phyloP scores from a whole-genome alignment of 2,329 filamentous ascomycete genomes.

The Akanthomyces lecanii region DNA sequence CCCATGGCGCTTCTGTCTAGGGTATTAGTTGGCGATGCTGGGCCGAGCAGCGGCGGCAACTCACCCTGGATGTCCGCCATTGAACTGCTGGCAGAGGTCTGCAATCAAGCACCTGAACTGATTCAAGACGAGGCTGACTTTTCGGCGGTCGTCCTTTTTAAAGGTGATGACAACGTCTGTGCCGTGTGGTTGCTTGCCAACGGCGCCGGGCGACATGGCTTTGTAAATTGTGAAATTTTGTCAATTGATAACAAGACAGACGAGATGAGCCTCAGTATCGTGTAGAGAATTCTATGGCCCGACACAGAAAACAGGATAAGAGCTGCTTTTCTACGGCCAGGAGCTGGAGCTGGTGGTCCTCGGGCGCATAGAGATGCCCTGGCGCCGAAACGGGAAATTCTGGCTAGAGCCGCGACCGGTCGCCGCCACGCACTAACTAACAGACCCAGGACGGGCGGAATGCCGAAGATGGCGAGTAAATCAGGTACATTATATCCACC shows the following conservation, averaged over 20 bases:
- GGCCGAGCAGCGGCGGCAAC: constrained; percentile 18
- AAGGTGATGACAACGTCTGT: constrained; percentile 39
- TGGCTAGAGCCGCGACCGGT: not conserved
- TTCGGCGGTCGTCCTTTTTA: constrained; percentile 19
- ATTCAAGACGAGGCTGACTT: constrained; percentile 48
- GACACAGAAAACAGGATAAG: too few species aligned
- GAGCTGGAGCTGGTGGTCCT: not conserved
- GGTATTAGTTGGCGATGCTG: not conserved
- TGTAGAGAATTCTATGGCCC: not conserved
- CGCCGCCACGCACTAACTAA: not conserved
- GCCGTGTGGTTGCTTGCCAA: not conserved
- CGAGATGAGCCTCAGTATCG: not conserved
- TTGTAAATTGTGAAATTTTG: too few species aligned
- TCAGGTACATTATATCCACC: not conserved
- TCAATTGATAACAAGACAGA: not conserved
- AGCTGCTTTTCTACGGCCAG: not conserved
- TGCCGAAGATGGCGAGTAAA: not conserved
- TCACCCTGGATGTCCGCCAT: constrained; percentile 64
- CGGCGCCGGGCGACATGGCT: not conserved
- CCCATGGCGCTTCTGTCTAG: constrained; percentile 44
- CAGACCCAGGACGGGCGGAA: not conserved
- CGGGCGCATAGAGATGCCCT: constrained; percentile 8
- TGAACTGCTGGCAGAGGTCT: constrained; percentile 66
- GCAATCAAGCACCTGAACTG: constrained; percentile 61
- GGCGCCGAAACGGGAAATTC: constrained; percentile 4